Percentiles rank a stretch among this genome's conserved stretches.
Conservation (phyloP, 1,284 basidiomycete species). For the Heterobasidion annosum region DNA sequence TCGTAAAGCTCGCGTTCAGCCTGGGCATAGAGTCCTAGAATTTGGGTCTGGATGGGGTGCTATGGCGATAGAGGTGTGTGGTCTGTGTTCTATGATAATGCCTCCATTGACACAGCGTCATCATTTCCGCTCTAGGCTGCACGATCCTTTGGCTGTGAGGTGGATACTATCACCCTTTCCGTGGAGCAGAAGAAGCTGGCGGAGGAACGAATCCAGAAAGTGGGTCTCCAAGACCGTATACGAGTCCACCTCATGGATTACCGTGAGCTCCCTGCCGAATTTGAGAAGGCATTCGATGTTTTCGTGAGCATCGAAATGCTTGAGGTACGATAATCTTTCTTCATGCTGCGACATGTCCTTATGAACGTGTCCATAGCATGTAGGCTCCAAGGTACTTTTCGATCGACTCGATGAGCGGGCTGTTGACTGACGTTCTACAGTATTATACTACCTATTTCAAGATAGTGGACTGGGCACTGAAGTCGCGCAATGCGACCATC, state of each 20-base stretch:
- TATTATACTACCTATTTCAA: conserved; percentile 72
- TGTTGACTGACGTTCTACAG: conserved; percentile 9
- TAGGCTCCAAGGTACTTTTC: conserved; percentile 44
- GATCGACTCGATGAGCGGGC: not conserved
- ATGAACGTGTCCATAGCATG: conserved; percentile 30
- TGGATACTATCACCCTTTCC: conserved; percentile 84
- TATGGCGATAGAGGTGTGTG: conserved; percentile 75
- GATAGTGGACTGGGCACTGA: conserved; percentile 75
- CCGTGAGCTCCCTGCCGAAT: conserved; percentile 67
- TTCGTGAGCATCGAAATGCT: conserved; percentile 91
- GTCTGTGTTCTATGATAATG: not conserved
- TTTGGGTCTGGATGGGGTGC: conserved; percentile 93
- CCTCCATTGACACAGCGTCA: not conserved
- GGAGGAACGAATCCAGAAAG: conserved; percentile 68
- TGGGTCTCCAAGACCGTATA: conserved; percentile 64
- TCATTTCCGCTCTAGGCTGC: conserved; percentile 41
- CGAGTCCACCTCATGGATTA: conserved; percentile 87
- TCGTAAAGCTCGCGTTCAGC: conserved; percentile 63
- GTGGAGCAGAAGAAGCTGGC: conserved; percentile 81
- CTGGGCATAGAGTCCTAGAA: conserved; percentile 77
- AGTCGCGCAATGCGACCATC: conserved; percentile 56
- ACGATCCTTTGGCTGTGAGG: conserved; percentile 63
- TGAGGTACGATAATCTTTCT: conserved; percentile 34
- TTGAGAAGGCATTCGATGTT: conserved; percentile 77
- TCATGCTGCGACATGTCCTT: conserved; percentile 12